Evolutionary conservation across 2,329 filamentous ascomycete species (phyloP).

Genomic region (Cladosporium halotolerans): DNA sequence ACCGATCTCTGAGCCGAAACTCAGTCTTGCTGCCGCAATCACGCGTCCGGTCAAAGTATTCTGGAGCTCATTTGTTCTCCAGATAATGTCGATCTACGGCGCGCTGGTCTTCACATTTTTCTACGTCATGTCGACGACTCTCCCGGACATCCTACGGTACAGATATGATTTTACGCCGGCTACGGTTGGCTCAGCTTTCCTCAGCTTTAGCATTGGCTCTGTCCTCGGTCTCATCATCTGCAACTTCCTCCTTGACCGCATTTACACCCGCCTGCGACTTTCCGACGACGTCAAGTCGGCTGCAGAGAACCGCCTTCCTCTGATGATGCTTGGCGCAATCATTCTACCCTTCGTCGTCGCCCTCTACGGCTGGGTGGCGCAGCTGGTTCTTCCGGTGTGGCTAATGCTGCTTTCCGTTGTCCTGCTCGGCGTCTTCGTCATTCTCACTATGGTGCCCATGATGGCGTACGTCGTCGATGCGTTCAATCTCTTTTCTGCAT

Average conservation of each 20-base stretch:
- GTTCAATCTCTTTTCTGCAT: constrained; percentile 41
- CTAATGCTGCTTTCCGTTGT: constrained; percentile 49
- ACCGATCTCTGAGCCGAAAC: neutral
- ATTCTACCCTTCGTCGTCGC: constrained; percentile 49
- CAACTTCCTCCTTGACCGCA: constrained; percentile 33
- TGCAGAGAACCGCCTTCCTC: constrained; percentile 59
- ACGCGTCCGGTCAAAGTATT: constrained; percentile 38
- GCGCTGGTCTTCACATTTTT: constrained; percentile 39
- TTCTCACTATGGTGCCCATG: constrained; percentile 39
- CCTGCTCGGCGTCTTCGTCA: constrained; percentile 45
- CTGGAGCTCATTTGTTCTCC: constrained; percentile 48
- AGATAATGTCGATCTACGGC: constrained; percentile 43
- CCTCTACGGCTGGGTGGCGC: constrained; percentile 53
- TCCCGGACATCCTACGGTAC: constrained; percentile 38
- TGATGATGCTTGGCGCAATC: constrained; percentile 49
- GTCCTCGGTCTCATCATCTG: constrained; percentile 32
- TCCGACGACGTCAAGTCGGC: constrained; percentile 19
- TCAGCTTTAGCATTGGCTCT: constrained; percentile 46
- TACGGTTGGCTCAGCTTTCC: constrained; percentile 47
- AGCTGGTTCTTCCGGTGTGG: constrained; percentile 47
- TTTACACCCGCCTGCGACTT: constrained; percentile 29
- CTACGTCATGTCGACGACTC: constrained; percentile 42
- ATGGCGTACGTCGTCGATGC: constrained; percentile 42
- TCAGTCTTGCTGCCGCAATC: constrained; percentile 32
- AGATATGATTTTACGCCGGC: constrained; percentile 43